These are phyloP conservation scores for Laguncularia racemosa DNA, from an alignment of 345 rosid species.

Conservation along the genomic window DNA sequence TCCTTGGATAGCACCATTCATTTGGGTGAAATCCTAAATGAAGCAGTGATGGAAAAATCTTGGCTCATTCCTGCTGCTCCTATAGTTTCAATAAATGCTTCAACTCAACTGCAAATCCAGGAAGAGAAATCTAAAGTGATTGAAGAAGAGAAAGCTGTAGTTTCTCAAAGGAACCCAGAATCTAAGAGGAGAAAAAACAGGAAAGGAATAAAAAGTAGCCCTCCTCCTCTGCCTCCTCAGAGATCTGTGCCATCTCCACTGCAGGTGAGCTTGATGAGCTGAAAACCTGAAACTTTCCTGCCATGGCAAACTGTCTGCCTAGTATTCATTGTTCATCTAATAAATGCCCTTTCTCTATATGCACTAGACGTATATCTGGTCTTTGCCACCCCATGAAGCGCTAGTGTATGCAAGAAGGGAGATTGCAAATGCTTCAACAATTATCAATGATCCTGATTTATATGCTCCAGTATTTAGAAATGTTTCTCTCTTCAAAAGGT, in stretches of 20 bases:
- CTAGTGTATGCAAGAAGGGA: constrained; percentile 59
- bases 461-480: constrained; percentile 52
- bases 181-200: constrained; percentile 19
- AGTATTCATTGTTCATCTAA: constrained; percentile 1
- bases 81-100: constrained; percentile 24
- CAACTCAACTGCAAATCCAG: constrained; percentile 6
- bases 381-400: constrained; percentile 55
- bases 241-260: constrained; percentile 27
- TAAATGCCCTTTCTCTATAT: not conserved
- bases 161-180: constrained; percentile 9
- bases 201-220: constrained; percentile 20
- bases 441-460: constrained; percentile 42
- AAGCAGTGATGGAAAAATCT: constrained; percentile 29
- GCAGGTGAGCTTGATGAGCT: constrained; percentile 33
- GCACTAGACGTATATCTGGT: constrained; percentile 42
- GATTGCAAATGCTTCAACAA: constrained; percentile 40
- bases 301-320: not conserved
- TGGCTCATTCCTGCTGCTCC: constrained; percentile 20
- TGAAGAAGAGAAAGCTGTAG: constrained; percentile 10
- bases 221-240: constrained; percentile 15
- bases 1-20: constrained; percentile 31
- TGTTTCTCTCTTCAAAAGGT: constrained; percentile 70
- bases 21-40: constrained; percentile 26
- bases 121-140: constrained; percentile 1
- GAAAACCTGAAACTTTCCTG: not conserved